These are phyloP conservation scores for Phyllosticta citrichinensis DNA, from an alignment of 2,329 filamentous ascomycete species.

Conservation along the genomic window DNA sequence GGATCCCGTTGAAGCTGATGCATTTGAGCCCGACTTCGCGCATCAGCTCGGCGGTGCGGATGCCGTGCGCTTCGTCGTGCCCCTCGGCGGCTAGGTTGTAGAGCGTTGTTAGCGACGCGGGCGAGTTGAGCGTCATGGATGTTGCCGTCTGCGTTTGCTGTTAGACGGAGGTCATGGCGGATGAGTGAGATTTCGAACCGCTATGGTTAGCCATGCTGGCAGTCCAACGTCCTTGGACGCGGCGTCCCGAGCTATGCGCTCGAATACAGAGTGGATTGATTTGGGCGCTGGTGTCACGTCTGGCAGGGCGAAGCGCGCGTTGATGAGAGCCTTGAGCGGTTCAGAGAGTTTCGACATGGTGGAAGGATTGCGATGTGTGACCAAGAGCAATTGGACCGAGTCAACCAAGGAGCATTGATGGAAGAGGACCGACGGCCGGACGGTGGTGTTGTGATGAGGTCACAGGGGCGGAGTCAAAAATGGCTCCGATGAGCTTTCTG, in stretches of 20 bases:
- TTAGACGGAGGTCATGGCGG: not conserved
- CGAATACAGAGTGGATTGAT: constrained; percentile 54
- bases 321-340: constrained; percentile 63
- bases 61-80: constrained; percentile 20
- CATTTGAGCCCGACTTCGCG: constrained; percentile 67
- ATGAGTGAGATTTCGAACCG: constrained; percentile 33
- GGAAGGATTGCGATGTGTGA: not conserved
- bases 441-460: not conserved
- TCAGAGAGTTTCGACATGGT: constrained; percentile 65
- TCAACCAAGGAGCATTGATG: not conserved
- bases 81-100: constrained; percentile 36
- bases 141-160: constrained; percentile 53
- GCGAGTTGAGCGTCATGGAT: constrained; percentile 79
- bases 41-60: constrained; percentile 58
- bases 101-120: constrained; percentile 58
- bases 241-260: constrained; percentile 54
- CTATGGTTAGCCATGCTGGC: constrained; percentile 57
- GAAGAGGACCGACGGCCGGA: not conserved
- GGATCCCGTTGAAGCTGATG: constrained; percentile 71
- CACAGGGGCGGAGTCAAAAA: not conserved
- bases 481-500: not conserved
- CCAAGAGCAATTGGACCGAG: not conserved
- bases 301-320: constrained; percentile 56
- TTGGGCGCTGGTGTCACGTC: constrained; percentile 54
- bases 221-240: constrained; percentile 50